phyloP scores from a whole-genome alignment of 495 filamentous ascomycete species.

The Tuber umbilicatum region DNA sequence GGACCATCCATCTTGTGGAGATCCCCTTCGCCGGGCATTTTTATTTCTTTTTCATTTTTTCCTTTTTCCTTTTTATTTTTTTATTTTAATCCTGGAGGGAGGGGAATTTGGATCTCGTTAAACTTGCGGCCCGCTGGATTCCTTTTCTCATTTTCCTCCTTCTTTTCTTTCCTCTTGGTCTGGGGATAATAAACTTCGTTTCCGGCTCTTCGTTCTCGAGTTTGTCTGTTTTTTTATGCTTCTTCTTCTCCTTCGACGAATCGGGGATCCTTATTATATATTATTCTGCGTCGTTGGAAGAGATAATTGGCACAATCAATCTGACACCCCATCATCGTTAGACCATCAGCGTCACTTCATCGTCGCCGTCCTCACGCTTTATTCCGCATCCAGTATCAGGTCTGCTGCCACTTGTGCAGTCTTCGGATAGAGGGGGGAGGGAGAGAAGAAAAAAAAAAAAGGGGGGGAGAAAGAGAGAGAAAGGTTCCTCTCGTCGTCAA shows the following conservation, averaged over 20 bases:
- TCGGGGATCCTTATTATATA: neutral
- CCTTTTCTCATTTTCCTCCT: neutral
- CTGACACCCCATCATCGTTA: neutral
- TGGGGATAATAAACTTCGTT: neutral
- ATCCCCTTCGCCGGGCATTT: neutral
- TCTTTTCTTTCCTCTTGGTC: neutral
- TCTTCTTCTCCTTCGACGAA: neutral
- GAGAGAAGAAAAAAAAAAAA: neutral
- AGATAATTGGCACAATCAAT: constrained; percentile 3
- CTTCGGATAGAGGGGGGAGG: neutral
- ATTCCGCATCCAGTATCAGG: constrained; percentile 6
- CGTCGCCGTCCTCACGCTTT: constrained; percentile 3
- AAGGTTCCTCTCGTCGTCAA: neutral
- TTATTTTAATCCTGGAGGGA: neutral
- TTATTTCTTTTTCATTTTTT: neutral
- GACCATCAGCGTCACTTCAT: neutral
- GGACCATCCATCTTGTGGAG: constrained; percentile 6
- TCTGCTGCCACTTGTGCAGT: constrained; percentile 6
- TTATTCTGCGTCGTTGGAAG: neutral
- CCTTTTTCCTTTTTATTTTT: neutral
- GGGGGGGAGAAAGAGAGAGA: neutral
- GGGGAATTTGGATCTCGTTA: neutral
- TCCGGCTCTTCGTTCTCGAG: neutral
- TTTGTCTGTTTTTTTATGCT: neutral
- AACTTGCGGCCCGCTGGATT: neutral